phyloP scores from a whole-genome alignment of 2,329 filamentous ascomycete genomes.

The Dactylellina cionopaga region DNA sequence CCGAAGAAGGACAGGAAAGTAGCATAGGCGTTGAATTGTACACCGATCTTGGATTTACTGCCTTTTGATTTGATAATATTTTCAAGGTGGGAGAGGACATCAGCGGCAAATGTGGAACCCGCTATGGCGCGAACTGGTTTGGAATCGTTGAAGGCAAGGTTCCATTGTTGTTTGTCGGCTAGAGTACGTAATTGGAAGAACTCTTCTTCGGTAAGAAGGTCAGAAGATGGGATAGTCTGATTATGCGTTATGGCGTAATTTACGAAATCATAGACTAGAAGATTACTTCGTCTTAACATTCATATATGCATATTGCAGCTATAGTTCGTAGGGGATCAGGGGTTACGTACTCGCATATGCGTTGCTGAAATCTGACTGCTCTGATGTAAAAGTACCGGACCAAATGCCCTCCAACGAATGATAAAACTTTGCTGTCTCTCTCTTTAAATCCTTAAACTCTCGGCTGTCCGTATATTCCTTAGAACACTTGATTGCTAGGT shows the following conservation, averaged over 20 bases:
- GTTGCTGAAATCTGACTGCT: conserved; percentile 63
- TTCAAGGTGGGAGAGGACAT: conserved; percentile 31
- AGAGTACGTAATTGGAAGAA: conserved; percentile 74
- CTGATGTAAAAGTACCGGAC: conserved; percentile 61
- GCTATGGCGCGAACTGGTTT: conserved; percentile 63
- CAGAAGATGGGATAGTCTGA: conserved; percentile 57
- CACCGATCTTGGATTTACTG: conserved; percentile 60
- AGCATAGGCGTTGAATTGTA: conserved; percentile 63
- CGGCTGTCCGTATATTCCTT: conserved; percentile 66
- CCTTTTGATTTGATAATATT: conserved; percentile 28
- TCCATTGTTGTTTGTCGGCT: conserved; percentile 82
- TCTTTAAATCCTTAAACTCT: conserved; percentile 63
- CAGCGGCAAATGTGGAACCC: conserved; percentile 65
- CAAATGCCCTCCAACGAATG: conserved; percentile 64
- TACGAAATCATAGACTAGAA: conserved; percentile 69
- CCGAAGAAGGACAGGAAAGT: conserved; percentile 69
- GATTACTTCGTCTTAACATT: too few species aligned
- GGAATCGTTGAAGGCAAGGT: conserved; percentile 60
- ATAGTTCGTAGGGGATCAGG: not conserved
- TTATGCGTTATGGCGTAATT: conserved; percentile 68
- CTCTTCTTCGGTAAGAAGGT: conserved; percentile 66
- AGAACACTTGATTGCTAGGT: conserved; percentile 67
- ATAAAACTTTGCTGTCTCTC: conserved; percentile 67
- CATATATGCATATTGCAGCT: not conserved
- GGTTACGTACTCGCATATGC: conserved; percentile 62